Percentiles rank a stretch among this genome's conserved stretches.
Conservation (phyloP, 2,329 filamentous ascomycete species). For the Beauveria caledonica region DNA sequence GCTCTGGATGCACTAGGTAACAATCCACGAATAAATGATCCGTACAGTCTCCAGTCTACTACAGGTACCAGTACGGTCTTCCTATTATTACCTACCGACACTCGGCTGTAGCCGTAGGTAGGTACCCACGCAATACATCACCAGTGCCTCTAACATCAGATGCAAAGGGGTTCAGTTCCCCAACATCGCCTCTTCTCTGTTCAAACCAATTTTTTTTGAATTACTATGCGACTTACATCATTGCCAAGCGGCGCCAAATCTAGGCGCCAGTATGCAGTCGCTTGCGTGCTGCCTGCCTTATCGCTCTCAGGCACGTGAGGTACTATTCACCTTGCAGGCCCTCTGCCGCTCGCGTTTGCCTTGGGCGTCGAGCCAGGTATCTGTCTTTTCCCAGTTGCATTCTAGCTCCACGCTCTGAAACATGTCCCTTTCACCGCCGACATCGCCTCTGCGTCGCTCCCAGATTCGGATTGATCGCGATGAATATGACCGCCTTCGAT, state of each 20-base stretch:
- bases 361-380: neutral
- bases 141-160: neutral
- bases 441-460: neutral
- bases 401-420: neutral
- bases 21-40: neutral
- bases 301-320: conserved; percentile 9
- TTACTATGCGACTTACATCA: neutral
- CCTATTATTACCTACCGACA: conserved; percentile 7
- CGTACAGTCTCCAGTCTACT: neutral
- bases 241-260: neutral
- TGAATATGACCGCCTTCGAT: conserved; percentile 7
- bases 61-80: no score
- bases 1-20: neutral
- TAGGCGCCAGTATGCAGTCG: neutral
- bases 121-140: neutral
- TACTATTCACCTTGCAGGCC: conserved; percentile 2
- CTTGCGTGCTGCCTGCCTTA: conserved; percentile 1
- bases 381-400: neutral
- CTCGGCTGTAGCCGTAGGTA: neutral
- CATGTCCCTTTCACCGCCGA: conserved; percentile 1
- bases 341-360: neutral
- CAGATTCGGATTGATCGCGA: conserved; percentile 2
- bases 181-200: neutral
- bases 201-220: neutral
- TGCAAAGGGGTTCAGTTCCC: neutral